Evolutionary conservation across 2,329 filamentous ascomycete genomes (phyloP), one percentile per base, ranked within the genome.

Genomic region (Fusarium sulawesiense): DNA sequence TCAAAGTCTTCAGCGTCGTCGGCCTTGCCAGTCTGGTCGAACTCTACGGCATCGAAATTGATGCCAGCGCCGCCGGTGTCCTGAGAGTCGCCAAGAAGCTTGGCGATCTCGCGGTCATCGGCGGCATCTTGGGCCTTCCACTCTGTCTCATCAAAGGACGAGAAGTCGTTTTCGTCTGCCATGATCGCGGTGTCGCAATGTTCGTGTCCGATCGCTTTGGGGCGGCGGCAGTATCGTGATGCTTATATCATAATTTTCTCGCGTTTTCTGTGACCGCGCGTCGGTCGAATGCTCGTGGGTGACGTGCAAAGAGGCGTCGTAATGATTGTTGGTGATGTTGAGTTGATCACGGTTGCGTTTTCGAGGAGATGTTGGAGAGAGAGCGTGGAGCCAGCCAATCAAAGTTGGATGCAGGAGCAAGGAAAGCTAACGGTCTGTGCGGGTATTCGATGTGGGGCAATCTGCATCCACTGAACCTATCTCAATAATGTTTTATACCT

Each of bases 1-100:
- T 93, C 93, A 74, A 86, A 99, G 77, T 99, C 96, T 67, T 96
- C 83, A 42, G 96, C 96, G 81, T 98, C 93, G 64, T 94, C 94
- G 57, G 94, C 95, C 80, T 99, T 99, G 78, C 93, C 92, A 9
- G 85, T 84, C 70, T 89, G 85, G 70, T 90, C 89, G 68, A 91
- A 87, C 25, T 84, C 79, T 14, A 75, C 78, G 48, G 80, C 79
- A 64, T 85, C 80, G 62, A 88, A 76, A 53, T 82, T 80, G 7
- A 83, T 76, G 11, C 79, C 80, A 14, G 49, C 49, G 13, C 82
- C 75, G 25, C 82, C 75, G 21, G 75, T 79, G 14, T 82, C 78
- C 64, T 83, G 80, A 41, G 79, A 80, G 53, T 82, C 78, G 27
- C 80, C 80, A 18, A 88, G 76, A 12, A 86, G 77, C 11, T 78